phyloP scores from a whole-genome alignment of 2,329 filamentous ascomycete species.

The Meredithiella fracta region DNA sequence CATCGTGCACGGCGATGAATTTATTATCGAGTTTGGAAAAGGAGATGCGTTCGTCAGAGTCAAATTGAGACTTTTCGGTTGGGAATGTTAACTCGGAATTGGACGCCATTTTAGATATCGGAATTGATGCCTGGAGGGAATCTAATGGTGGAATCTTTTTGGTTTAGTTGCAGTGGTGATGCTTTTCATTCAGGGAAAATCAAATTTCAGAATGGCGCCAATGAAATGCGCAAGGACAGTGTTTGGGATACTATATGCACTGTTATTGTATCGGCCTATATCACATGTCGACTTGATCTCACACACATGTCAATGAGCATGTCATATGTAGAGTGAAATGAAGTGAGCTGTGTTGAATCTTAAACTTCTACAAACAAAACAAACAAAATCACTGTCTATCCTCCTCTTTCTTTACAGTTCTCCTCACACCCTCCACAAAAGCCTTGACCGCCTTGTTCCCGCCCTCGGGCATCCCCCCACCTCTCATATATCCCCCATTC shows the following conservation, averaged over 20 bases:
- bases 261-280: background rate
- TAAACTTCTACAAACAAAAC: too few species aligned
- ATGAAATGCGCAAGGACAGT: background rate
- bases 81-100: constrained; percentile 27
- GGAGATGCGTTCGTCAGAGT: constrained; percentile 64
- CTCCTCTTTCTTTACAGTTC: constrained; percentile 35
- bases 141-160: background rate
- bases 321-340: too few species aligned
- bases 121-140: background rate
- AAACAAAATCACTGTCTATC: too few species aligned
- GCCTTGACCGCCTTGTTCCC: constrained; percentile 79
- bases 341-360: too few species aligned
- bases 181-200: background rate
- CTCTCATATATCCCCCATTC: constrained; percentile 67
- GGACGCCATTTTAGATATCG: constrained; percentile 2
- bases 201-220: background rate
- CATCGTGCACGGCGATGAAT: constrained; percentile 68
- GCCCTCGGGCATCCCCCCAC: constrained; percentile 68
- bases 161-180: too few species aligned
- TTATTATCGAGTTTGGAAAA: constrained; percentile 72
- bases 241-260: background rate
- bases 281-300: background rate
- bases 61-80: constrained; percentile 50
- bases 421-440: constrained; percentile 80
- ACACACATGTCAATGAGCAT: too few species aligned